A percentile compares a stretch with the other conserved stretches of the same genome.
These are phyloP conservation scores for Anthracocystis walkeri DNA, from an alignment of 1,284 basidiomycete genomes.

Conservation along the genomic window DNA sequence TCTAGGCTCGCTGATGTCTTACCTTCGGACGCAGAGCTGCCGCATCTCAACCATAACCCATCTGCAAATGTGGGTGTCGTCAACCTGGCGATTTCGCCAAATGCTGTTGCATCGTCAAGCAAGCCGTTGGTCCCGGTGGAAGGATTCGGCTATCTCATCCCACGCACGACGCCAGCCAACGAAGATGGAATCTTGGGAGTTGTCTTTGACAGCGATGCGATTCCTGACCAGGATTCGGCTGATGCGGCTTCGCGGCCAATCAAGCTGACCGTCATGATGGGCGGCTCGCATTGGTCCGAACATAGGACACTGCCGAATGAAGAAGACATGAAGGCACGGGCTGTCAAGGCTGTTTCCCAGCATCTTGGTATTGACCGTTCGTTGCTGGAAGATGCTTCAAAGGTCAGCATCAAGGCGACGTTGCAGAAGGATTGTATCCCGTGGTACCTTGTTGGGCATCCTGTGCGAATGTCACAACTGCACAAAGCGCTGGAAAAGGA, in stretches of 20 bases:
- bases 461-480: constrained; percentile 78
- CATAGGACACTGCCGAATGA: constrained; percentile 72
- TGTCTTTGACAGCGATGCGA: constrained; percentile 75
- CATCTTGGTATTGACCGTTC: constrained; percentile 53
- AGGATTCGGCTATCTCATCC: constrained; percentile 94
- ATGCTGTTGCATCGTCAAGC: constrained; percentile 78
- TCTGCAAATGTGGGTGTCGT: constrained; percentile 65
- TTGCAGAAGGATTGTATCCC: constrained; percentile 85
- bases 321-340: constrained; percentile 40
- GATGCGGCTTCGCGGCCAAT: constrained; percentile 48
- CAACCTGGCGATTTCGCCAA: constrained; percentile 57
- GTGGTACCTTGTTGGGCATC: constrained; percentile 80
- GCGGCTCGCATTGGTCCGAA: constrained; percentile 75
- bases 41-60: constrained; percentile 67
- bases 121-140: constrained; percentile 77
- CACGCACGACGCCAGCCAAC: constrained; percentile 77
- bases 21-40: constrained; percentile 67
- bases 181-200: constrained; percentile 71
- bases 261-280: constrained; percentile 92
- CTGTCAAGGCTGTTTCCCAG: constrained; percentile 49
- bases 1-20: constrained; percentile 41
- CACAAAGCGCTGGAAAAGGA: constrained; percentile 71
- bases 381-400: constrained; percentile 29
- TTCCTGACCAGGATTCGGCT: constrained; percentile 62
- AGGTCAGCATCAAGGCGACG: constrained; percentile 69